phyloP scores from a whole-genome alignment of 257 asterid species.

The Knoxia roxburghii region DNA sequence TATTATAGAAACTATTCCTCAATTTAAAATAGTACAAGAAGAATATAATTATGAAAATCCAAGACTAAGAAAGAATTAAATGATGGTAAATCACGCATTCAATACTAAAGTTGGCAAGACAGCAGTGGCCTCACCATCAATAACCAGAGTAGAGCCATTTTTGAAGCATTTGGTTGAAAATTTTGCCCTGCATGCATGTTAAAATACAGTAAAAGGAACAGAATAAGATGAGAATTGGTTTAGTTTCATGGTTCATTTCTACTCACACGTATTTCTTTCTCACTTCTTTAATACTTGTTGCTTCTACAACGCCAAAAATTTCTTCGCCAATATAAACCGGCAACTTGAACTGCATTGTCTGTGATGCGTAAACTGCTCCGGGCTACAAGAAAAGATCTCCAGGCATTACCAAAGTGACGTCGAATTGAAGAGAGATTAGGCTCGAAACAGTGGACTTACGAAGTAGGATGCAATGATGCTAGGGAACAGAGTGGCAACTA shows the following conservation, averaged over 20 bases:
- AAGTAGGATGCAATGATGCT: constrained; percentile 69
- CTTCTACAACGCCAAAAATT: constrained; percentile 53
- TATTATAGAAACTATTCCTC: no score
- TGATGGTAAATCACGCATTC: no score
- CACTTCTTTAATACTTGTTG: constrained; percentile 39
- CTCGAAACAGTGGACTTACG: constrained; percentile 28
- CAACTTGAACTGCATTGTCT: constrained; percentile 54
- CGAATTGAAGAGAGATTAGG: neutral
- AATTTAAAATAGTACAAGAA: no score
- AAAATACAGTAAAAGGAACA: no score
- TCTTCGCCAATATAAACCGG: constrained; percentile 69
- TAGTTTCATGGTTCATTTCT: neutral
- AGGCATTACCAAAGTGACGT: neutral
- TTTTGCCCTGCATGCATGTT: constrained; percentile 37
- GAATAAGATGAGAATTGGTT: neutral
- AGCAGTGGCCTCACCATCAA: constrained; percentile 64
- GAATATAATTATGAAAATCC: no score
- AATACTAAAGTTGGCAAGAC: constrained; percentile 43
- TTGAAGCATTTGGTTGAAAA: constrained; percentile 56
- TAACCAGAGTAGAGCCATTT: constrained; percentile 34
- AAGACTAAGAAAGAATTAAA: no score
- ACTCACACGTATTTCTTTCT: constrained; percentile 51
- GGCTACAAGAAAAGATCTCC: constrained; percentile 35
- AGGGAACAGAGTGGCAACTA: constrained; percentile 80
- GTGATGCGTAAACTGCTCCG: constrained; percentile 80